Conservation (phyloP, 352 stramenopile genomes). For the Phytophthora brassicae region DNA sequence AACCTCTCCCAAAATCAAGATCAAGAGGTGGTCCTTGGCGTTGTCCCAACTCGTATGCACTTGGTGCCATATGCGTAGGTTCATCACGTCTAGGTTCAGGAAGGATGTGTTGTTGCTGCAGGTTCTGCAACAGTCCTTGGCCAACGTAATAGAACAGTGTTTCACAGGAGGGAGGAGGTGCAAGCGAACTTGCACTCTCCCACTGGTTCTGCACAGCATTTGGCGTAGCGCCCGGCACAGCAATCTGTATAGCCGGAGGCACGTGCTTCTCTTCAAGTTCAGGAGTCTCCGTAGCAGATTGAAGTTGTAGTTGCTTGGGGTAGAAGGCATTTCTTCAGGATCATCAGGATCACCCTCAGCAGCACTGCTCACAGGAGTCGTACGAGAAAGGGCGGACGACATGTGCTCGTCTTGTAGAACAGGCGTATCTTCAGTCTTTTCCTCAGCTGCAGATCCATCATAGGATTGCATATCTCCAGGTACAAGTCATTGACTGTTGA, state of each 20-base stretch:
- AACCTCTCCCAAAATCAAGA: background rate
- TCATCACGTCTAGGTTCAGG: background rate
- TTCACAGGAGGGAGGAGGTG: background rate
- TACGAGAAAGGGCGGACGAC: background rate
- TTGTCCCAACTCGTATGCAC: background rate
- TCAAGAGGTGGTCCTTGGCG: background rate
- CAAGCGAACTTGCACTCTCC: background rate
- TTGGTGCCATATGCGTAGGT: too few species aligned
- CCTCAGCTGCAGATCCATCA: too few species aligned
- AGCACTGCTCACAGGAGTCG: background rate
- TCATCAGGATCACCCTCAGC: background rate
- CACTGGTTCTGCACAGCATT: slow-evolving; percentile 6
- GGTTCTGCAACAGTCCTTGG: background rate
- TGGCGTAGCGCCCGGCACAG: background rate
- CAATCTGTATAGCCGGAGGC: background rate
- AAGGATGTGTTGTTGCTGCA: background rate
- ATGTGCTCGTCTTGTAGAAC: background rate
- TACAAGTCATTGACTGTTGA: background rate
- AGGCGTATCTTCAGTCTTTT: too few species aligned
- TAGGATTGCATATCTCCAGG: background rate
- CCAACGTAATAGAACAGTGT: background rate
- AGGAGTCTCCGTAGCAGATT: background rate
- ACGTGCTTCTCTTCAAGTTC: background rate
- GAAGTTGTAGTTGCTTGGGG: background rate
- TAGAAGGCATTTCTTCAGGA: background rate